Conservation (phyloP, 2,329 filamentous ascomycete species). For the Ophiosphaerella herpotricha region DNA sequence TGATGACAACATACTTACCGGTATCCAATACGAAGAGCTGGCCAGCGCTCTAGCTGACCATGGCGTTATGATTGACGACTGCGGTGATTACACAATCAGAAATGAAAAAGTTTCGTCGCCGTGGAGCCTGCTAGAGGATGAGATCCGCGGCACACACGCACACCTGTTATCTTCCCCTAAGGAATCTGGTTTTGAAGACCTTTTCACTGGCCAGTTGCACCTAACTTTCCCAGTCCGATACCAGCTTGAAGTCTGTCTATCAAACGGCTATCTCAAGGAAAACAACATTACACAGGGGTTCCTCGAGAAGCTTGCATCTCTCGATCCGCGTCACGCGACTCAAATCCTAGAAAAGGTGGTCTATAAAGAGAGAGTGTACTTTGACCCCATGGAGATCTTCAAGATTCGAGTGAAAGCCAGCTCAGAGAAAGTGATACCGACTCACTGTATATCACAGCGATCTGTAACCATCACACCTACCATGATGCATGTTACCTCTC, state of each 20-base stretch:
- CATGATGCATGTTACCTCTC: conserved; percentile 76
- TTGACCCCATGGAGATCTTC: conserved; percentile 76
- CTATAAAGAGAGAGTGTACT: conserved; percentile 65
- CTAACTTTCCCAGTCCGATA: conserved; percentile 74
- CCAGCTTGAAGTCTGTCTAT: conserved; percentile 92
- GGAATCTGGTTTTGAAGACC: conserved; percentile 29
- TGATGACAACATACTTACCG: conserved; percentile 33
- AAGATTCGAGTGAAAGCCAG: conserved; percentile 46
- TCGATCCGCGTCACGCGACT: conserved; percentile 61
- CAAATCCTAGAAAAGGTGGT: conserved; percentile 75
- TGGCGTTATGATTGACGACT: conserved; percentile 64
- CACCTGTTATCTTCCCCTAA: conserved; percentile 14
- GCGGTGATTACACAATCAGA: conserved; percentile 51
- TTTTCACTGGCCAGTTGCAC: conserved; percentile 35
- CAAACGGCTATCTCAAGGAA: conserved; percentile 75
- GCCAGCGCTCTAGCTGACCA: conserved; percentile 67
- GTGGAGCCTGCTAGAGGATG: conserved; percentile 36
- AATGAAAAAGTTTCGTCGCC: conserved; percentile 17
- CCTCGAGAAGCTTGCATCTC: conserved; percentile 61
- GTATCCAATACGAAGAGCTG: conserved; percentile 50
- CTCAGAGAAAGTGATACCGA: conserved; percentile 58
- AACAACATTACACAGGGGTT: conserved; percentile 73
- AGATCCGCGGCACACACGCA: conserved; percentile 30
- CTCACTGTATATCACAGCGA: conserved; percentile 75
- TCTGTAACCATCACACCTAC: conserved; percentile 84